Evolutionary conservation across 768 basidiomycete genomes (phyloP), one percentile per base, ranked within the genome.

Genomic region (Trametes villosa): DNA sequence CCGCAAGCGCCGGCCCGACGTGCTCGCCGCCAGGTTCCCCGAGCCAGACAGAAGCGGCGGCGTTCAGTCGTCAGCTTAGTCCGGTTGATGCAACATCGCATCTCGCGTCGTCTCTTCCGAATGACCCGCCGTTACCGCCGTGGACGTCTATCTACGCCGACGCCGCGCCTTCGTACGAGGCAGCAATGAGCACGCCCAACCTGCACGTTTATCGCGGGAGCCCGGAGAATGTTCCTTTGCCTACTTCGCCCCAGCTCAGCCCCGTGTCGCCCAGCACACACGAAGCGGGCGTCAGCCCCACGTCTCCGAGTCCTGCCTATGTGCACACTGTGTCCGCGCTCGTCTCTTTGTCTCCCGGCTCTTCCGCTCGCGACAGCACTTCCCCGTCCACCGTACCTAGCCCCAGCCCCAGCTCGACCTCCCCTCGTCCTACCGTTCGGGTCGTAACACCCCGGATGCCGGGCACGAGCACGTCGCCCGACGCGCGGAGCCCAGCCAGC

Each of bases 91-190:
- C 41, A 20, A 26, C 24, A 2, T 29, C 41, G 22, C 47, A 53
- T 13, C 9, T 46, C n/a, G 20, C 53, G 30, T 48, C 53, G 22
- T 50, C 53, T 22, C 53, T 55, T 1, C 36, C 46, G 12, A 36
- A 13, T 2, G 30, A 42, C 41, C 22, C 53, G 13, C 38, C 34
- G 13, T 44, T 60, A 7, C 46, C 45, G 9, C 51, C 45, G 3
- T 53, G 51, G 59, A 26, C 34, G 4, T 24, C 46, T 8, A 12
- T 49, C 20, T 49, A 61, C n/a, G 9, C 45, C 7, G 60, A 61
- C 12, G 60, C 53, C 26, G 53, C 53, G 2, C 60, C 60, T 7
- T 61, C 60, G 18, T 61, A 61, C 48, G 60, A 61, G 31, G 53
- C 53, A 15, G 40, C 53, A 9, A 61, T 61, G 60, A 61, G 47